A percentile compares a stretch with the other conserved stretches of the same genome.
phyloP scores from a whole-genome alignment of 306 rosid species.

The Castanospermum australe region DNA sequence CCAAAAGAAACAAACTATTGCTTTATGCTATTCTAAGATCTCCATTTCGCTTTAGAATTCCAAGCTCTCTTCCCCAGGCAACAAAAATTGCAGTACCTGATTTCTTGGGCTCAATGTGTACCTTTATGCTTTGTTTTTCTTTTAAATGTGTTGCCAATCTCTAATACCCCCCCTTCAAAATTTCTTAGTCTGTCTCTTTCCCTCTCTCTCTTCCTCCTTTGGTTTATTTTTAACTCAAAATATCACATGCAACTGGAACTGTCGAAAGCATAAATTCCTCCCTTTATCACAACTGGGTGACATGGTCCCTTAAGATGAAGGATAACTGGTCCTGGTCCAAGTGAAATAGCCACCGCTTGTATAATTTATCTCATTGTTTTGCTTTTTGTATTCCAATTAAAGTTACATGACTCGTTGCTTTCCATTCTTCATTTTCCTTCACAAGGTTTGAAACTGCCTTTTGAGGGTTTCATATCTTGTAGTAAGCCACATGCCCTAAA shows the following conservation, averaged over 20 bases:
- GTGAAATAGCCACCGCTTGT: conserved; percentile 40
- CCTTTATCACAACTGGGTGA: conserved; percentile 59
- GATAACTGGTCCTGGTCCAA: conserved; percentile 75
- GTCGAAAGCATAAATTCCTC: conserved; percentile 74
- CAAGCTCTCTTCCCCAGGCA: conserved; percentile 87
- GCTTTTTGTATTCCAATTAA: conserved; percentile 56
- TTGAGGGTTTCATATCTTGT: conserved; percentile 30
- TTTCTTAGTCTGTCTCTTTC: no score
- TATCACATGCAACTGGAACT: conserved; percentile 65
- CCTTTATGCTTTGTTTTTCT: conserved; percentile 66
- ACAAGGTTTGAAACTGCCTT: conserved; percentile 48
- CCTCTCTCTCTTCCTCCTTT: conserved; percentile 29
- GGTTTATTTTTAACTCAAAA: conserved; percentile 26
- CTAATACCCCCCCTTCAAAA: conserved; percentile 22
- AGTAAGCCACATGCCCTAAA: conserved; percentile 16
- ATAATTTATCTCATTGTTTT: conserved; percentile 33
- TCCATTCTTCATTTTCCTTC: conserved; percentile 46
- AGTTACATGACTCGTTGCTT: conserved; percentile 69
- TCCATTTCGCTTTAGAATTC: conserved; percentile 79
- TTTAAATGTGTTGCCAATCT: conserved; percentile 37
- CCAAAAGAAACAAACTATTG: conserved; percentile 81
- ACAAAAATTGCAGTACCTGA: conserved; percentile 47
- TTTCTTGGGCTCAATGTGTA: conserved; percentile 51
- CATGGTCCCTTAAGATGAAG: conserved; percentile 45
- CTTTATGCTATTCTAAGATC: conserved; percentile 82